Base-by-base conservation (phyloP, 768 basidiomycete species). In the Hygrophorus pudorinus region DNA sequence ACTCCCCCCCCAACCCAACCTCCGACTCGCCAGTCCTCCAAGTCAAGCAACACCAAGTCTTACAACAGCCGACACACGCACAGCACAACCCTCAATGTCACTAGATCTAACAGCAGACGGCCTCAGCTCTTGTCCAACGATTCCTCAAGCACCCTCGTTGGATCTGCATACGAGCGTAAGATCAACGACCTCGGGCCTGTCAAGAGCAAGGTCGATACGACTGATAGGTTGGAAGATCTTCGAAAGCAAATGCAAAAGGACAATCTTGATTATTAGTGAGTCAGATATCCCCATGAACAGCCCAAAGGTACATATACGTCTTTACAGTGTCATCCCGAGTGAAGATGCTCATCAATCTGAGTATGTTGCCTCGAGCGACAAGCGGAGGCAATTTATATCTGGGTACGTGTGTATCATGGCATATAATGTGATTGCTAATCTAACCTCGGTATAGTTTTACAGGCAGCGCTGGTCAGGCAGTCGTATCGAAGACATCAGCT, bases 301-400 rank as follows among this genome's bases (percentile, higher is more conserved):
- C 30, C 13, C 30, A 27, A 21, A 6, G 14, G 5, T 27, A 10
- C 43, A 45, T 42, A 43, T 47, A 54, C 34, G 35, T 36, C 33
- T 45, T 44, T 34, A 33, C 44, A 90, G 86, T 53, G 59, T 88
- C 50, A 60, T 90, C 38, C 86, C 86, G 2, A 78, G 73, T 29
- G 85, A 86, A 59, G 88, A 91, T 55, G 81, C 85, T 4, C 88
- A 91, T 56, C 75, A 76, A 41, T 87, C 86, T 0, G 88, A 91
- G 24, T 89, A 87, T 48, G 81, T 88, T 18, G 76, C 85, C 13
- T 59, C 71, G 5, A 76, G 78, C 46, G 88, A 91, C 60, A 83
- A 82, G 58, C 76, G 88, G 38, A 67, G 83, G 44, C 75, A 86
- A 56, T 90, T 76, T 65, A 76, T 90, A 41, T 80, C 81, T 35